Evolutionary conservation across 2,329 filamentous ascomycete genomes (phyloP), one percentile per base, ranked within the genome.

Genomic region (Fusarium denticulatum): DNA sequence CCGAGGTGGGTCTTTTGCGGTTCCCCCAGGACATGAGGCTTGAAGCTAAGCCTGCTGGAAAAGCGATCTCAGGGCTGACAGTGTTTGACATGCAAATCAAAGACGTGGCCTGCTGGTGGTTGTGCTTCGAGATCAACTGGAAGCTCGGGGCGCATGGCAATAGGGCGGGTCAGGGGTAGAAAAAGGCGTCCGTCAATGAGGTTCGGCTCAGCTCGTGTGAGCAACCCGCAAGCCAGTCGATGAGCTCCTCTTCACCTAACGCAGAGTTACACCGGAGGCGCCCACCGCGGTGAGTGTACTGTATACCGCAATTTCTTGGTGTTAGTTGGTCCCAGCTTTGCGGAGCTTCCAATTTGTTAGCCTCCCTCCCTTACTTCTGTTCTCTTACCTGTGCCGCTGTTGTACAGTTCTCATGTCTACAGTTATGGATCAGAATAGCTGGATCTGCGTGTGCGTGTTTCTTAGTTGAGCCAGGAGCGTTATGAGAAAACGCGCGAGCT

Each of bases 1-100:
- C 76, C 76, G 76, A 78, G 52, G 76, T 78, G 76, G 76, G 73
- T 56, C 72, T 28, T 45, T 56, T 78, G 76, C 76, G 76, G 76
- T 72, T 78, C 76, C 76, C 76, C 73, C 76, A 68, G 74, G 67
- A 64, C 75, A 50, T 42, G 46, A 69, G 68, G 64, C 68, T 72
- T 55, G 52, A 55, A 61, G 37, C 65, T 69, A 69, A 58, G 39
- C 39, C 45, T 39, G 49, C 56, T 65, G 53, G 37, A 52, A 42
- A 57, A 60, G 39, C 45, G 63, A 53, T 61, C 42, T 46, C 30
- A 55, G 39, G 58, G 62, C 57, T 71, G 69, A 53, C 64, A 66
- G 45, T 62, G 52, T 69, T 68, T 70, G 69, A 73, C 65, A 34
- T 46, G 40, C 62, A 70, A 72, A 39, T 56, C n/a, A 39, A 39